Conservation (phyloP, 2,329 filamentous ascomycete genomes). For the Fusarium aywerte region DNA sequence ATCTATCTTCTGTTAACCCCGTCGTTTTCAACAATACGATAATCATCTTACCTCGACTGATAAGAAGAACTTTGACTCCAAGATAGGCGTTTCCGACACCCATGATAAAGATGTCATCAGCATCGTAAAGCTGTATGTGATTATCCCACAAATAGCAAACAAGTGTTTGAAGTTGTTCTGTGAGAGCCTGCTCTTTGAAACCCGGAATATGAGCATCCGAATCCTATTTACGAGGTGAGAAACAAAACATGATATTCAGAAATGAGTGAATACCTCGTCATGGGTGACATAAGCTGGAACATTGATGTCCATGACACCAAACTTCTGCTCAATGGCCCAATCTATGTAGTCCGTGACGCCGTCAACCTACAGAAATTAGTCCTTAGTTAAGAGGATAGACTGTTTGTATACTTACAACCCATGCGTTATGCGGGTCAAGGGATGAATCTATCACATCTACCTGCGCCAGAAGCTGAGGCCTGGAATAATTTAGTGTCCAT, state of each 20-base stretch:
- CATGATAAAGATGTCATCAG: conserved; percentile 82
- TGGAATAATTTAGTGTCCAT: conserved; percentile 31
- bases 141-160: conserved; percentile 96
- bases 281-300: conserved; percentile 80
- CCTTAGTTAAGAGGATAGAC: not conserved
- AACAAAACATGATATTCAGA: not conserved
- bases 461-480: conserved; percentile 76
- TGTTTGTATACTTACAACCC: conserved; percentile 72
- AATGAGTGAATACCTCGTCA: conserved; percentile 61
- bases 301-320: conserved; percentile 91
- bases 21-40: not conserved
- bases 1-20: conserved; percentile 52
- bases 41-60: conserved; percentile 70
- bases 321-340: conserved; percentile 81
- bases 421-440: conserved; percentile 85
- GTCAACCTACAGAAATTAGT: conserved; percentile 72
- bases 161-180: conserved; percentile 75
- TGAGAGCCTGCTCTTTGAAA: conserved; percentile 59
- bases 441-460: conserved; percentile 76
- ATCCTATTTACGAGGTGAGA: conserved; percentile 52
- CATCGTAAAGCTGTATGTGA: conserved; percentile 82
- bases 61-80: conserved; percentile 83
- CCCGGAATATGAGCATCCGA: conserved; percentile 59
- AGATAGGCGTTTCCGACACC: conserved; percentile 91
- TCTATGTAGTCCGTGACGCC: conserved; percentile 81